These are phyloP conservation scores for Magnusiomyces paraingens DNA, from an alignment of 1,139 yeast species.

Conservation along the genomic window DNA sequence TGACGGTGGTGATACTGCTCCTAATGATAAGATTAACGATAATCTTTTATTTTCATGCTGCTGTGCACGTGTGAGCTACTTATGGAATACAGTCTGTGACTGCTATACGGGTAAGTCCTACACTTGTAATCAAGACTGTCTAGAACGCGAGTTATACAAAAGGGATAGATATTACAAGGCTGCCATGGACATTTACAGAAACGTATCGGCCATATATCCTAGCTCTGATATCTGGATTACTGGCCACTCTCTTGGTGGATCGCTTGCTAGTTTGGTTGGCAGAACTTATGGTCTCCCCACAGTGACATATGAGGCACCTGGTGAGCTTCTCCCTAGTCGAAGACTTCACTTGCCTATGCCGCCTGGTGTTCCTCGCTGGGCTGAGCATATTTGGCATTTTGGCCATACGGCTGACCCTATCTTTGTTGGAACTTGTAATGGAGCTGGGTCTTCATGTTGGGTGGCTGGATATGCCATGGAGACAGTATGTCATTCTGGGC, in stretches of 20 bases:
- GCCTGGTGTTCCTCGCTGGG: slow-evolving; percentile 75
- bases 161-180: slow-evolving; percentile 82
- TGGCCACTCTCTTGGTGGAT: slow-evolving; percentile 95
- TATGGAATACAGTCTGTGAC: slow-evolving; percentile 96
- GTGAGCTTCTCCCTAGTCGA: slow-evolving; percentile 75
- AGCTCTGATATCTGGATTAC: slow-evolving; percentile 73
- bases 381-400: slow-evolving; percentile 87
- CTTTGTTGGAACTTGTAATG: slow-evolving; percentile 94
- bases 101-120: slow-evolving; percentile 74
- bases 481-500: slow-evolving; percentile 90
- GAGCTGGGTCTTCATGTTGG: slow-evolving; percentile 85
- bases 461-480: slow-evolving; percentile 97
- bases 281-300: slow-evolving; percentile 87
- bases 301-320: slow-evolving; percentile 91
- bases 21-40: slow-evolving; percentile 78
- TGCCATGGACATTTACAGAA: slow-evolving; percentile 66
- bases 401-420: slow-evolving; percentile 98
- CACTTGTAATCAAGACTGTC: slow-evolving; percentile 83
- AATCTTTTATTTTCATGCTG: slow-evolving; percentile 89
- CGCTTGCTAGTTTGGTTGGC: slow-evolving; percentile 73
- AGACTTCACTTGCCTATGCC: slow-evolving; percentile 88
- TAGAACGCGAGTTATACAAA: slow-evolving; percentile 67
- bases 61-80: slow-evolving; percentile 85
- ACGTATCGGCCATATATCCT: slow-evolving; percentile 66
- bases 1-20: slow-evolving; percentile 68